Evolutionary conservation across 2,329 filamentous ascomycete genomes (phyloP).

Genomic region (Penicillium sp.): DNA sequence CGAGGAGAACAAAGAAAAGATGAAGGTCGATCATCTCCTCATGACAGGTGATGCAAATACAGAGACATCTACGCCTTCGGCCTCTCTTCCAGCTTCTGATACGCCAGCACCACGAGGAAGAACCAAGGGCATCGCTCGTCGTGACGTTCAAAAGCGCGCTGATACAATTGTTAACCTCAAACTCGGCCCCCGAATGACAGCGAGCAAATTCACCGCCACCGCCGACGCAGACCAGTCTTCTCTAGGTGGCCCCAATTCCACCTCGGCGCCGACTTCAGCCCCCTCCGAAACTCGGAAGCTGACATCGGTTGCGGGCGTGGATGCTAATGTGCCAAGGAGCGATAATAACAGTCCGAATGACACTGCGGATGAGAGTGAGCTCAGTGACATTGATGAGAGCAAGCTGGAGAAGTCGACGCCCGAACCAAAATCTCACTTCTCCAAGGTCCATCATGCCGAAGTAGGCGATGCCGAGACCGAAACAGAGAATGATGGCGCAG

Average conservation of each 20-base stretch:
- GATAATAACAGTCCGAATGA: slow-evolving; percentile 63
- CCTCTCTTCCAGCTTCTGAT: slow-evolving; percentile 37
- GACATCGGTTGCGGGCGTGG: slow-evolving; percentile 1
- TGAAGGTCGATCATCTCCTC: slow-evolving; percentile 51
- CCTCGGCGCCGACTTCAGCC: slow-evolving; percentile 46
- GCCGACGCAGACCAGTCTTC: slow-evolving; percentile 27
- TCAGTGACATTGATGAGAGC: slow-evolving; percentile 61
- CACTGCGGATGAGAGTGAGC: slow-evolving; percentile 68
- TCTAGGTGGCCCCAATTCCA: slow-evolving; percentile 13
- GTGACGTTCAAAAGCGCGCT: slow-evolving; percentile 61
- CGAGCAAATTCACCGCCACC: slow-evolving; percentile 26
- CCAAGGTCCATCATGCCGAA: slow-evolving; percentile 27
- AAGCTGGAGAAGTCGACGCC: slow-evolving; percentile 29
- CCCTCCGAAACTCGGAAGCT: slow-evolving; percentile 16
- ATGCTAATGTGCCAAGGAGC: slow-evolving; percentile 3
- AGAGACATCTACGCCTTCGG: slow-evolving; percentile 34
- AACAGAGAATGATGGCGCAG: slow-evolving; percentile 26
- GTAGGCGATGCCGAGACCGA: slow-evolving; percentile 22
- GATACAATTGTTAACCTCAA: slow-evolving; percentile 56
- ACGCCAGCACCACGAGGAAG: slow-evolving; percentile 42
- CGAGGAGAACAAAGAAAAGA: slow-evolving; percentile 50
- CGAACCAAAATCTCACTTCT: slow-evolving; percentile 29
- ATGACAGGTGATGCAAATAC: slow-evolving; percentile 39
- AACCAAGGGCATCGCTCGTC: slow-evolving; percentile 61
- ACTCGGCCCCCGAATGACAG: slow-evolving; percentile 32